Conservation (phyloP, 2,329 filamentous ascomycete species). For the Verticillium dahliae region DNA sequence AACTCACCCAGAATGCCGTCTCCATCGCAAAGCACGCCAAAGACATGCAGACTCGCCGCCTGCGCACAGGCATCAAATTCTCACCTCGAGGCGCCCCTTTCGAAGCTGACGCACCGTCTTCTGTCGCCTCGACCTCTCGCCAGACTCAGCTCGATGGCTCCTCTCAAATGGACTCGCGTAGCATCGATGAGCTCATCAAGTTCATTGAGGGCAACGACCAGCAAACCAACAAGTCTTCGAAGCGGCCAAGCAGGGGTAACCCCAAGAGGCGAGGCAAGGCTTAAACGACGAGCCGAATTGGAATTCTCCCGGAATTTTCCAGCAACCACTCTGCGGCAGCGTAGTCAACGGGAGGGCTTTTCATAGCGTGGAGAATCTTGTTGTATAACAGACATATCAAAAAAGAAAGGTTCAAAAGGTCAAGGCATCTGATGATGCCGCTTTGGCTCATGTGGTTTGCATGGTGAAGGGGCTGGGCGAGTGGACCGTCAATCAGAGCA, state of each 20-base stretch:
- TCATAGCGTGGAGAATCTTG: neutral
- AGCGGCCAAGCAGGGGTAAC: constrained; percentile 45
- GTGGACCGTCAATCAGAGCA: neutral
- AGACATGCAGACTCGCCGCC: constrained; percentile 68
- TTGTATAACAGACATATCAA: neutral
- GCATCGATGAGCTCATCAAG: constrained; percentile 86
- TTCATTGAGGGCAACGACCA: constrained; percentile 79
- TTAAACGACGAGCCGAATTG: neutral
- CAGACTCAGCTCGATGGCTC: constrained; percentile 14
- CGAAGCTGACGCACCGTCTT: constrained; percentile 25
- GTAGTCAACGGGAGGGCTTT: no score
- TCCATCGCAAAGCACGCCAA: constrained; percentile 91
- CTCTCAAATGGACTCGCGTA: constrained; percentile 62
- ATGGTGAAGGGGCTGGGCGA: neutral
- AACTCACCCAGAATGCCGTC: constrained; percentile 92
- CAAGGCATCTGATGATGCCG: neutral
- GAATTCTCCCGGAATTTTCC: neutral
- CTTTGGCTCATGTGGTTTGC: neutral
- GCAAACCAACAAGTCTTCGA: constrained; percentile 46
- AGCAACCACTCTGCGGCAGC: neutral
- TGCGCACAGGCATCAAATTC: constrained; percentile 65
- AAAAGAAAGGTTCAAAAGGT: neutral
- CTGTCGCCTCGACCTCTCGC: constrained; percentile 19
- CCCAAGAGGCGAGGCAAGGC: constrained; percentile 44
- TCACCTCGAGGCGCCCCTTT: constrained; percentile 57